phyloP scores from a whole-genome alignment of 2,329 filamentous ascomycete species.

The Monilinia fructigena region DNA sequence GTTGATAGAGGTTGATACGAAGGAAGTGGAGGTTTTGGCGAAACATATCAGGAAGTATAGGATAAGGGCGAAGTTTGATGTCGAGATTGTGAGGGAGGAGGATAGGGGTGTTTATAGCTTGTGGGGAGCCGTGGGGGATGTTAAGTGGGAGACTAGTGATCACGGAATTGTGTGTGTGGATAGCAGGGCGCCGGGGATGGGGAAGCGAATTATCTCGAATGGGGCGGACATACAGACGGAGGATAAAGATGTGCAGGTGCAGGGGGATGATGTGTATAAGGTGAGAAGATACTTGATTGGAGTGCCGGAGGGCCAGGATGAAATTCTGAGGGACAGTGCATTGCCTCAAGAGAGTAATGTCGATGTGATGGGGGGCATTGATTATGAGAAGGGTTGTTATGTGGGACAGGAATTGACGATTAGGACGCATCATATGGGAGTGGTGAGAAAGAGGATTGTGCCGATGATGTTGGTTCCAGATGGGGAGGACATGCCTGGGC shows the following conservation, averaged over 20 bases:
- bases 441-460: slow-evolving; percentile 86
- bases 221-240: slow-evolving; percentile 41
- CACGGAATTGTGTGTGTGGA: slow-evolving; percentile 44
- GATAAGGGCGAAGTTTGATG: slow-evolving; percentile 73
- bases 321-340: slow-evolving; percentile 69
- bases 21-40: slow-evolving; percentile 59
- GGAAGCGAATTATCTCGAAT: slow-evolving; percentile 49
- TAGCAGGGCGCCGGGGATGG: slow-evolving; percentile 55
- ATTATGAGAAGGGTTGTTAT: slow-evolving; percentile 96
- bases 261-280: slow-evolving; percentile 12
- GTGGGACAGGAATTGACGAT: slow-evolving; percentile 96
- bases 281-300: slow-evolving; percentile 72
- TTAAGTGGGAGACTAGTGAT: slow-evolving; percentile 23
- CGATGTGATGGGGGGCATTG: slow-evolving; percentile 79
- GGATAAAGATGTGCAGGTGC: slow-evolving; percentile 30
- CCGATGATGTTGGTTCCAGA: slow-evolving; percentile 71
- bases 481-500: slow-evolving; percentile 43
- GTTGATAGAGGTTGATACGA: slow-evolving; percentile 72
- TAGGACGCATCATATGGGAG: slow-evolving; percentile 88
- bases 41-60: slow-evolving; percentile 83
- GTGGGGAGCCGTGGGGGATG: slow-evolving; percentile 51
- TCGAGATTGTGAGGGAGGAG: slow-evolving; percentile 62
- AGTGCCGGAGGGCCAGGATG: slow-evolving; percentile 78
- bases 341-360: slow-evolving; percentile 88
- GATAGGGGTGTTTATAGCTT: slow-evolving; percentile 70